A percentile compares a stretch with the other conserved stretches of the same genome.
These are phyloP conservation scores for Cutaneotrichosporon cyanovorans DNA, from an alignment of 1,284 basidiomycete genomes.

Conservation along the genomic window DNA sequence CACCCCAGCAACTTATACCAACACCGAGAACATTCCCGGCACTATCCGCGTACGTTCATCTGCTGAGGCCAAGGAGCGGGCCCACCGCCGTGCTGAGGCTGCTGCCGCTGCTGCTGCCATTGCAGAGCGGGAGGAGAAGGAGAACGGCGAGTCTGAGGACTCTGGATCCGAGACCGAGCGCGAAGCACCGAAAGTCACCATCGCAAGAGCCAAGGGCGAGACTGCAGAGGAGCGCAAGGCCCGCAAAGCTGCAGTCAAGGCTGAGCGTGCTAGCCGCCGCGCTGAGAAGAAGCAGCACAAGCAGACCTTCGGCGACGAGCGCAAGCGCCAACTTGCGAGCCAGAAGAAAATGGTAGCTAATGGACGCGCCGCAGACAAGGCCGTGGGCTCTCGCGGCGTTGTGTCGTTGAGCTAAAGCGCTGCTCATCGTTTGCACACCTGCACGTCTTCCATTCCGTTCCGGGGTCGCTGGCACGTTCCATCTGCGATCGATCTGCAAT, in stretches of 20 bases:
- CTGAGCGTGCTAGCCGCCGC: constrained; percentile 64
- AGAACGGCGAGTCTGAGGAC: constrained; percentile 44
- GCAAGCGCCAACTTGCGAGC: constrained; percentile 60
- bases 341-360: constrained; percentile 41
- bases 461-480: not conserved
- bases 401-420: constrained; percentile 27
- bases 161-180: constrained; percentile 41
- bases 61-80: constrained; percentile 41
- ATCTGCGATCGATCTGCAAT: not conserved
- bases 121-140: constrained; percentile 31
- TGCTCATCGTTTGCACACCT: not conserved
- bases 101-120: constrained; percentile 8
- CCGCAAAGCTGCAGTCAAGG: constrained; percentile 81
- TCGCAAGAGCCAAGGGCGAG: constrained; percentile 70
- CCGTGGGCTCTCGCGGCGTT: constrained; percentile 25
- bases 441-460: not conserved
- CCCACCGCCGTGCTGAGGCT: constrained; percentile 16
- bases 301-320: constrained; percentile 66
- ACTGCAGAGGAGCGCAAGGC: constrained; percentile 76
- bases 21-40: constrained; percentile 87
- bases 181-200: constrained; percentile 38
- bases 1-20: constrained; percentile 79
- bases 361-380: constrained; percentile 42
- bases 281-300: constrained; percentile 72
- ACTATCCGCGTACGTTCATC: constrained; percentile 62